Conservation (phyloP, 1,284 basidiomycete genomes). For the Apiotrichum gracile region DNA sequence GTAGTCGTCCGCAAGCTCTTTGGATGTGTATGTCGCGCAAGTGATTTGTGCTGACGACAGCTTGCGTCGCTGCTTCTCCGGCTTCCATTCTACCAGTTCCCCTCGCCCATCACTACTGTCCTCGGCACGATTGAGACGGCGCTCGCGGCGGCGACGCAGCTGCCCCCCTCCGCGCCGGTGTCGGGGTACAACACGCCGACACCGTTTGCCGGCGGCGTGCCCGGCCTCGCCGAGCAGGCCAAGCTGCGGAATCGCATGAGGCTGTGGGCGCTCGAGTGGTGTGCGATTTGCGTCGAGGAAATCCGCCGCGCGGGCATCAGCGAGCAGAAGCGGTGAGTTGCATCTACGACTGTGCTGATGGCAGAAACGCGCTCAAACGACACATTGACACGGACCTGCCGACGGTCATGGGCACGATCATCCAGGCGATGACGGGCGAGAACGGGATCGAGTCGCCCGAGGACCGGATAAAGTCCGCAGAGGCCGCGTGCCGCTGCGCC, state of each 20-base stretch:
- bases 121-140: slow-evolving; percentile 31
- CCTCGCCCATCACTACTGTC: slow-evolving; percentile 35
- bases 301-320: slow-evolving; percentile 66
- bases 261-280: slow-evolving; percentile 60
- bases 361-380: slow-evolving; percentile 29
- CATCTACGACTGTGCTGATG: neutral
- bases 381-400: slow-evolving; percentile 54
- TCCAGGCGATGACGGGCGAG: slow-evolving; percentile 50
- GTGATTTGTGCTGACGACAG: slow-evolving; percentile 21
- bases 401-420: slow-evolving; percentile 64
- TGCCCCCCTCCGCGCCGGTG: slow-evolving; percentile 31
- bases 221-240: slow-evolving; percentile 10
- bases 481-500: slow-evolving; percentile 67
- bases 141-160: slow-evolving; percentile 25
- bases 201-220: slow-evolving; percentile 39
- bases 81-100: slow-evolving; percentile 37
- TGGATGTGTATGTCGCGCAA: slow-evolving; percentile 60
- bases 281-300: slow-evolving; percentile 78
- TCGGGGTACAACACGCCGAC: slow-evolving; percentile 45
- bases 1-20: slow-evolving; percentile 78
- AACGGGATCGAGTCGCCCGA: slow-evolving; percentile 11
- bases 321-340: slow-evolving; percentile 63
- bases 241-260: slow-evolving; percentile 25
- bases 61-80: slow-evolving; percentile 39
- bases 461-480: slow-evolving; percentile 53